These are phyloP conservation scores for Puya raimondii DNA, from an alignment of 176 grass and related monocot species.

Conservation along the genomic window DNA sequence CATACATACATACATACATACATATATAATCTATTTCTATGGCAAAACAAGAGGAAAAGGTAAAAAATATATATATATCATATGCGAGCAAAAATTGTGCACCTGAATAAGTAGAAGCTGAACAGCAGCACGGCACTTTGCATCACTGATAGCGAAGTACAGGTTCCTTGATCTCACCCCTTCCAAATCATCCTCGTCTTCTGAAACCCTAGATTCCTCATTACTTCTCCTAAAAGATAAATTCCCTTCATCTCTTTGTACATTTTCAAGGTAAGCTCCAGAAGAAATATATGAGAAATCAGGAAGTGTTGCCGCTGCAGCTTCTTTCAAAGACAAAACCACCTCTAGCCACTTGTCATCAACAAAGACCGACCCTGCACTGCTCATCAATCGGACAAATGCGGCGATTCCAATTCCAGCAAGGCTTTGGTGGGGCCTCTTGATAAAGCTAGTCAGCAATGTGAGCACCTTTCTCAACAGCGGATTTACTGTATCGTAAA, in stretches of 20 bases:
- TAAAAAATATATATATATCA: background rate
- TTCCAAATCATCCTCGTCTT: conserved; percentile 47
- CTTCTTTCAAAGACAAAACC: conserved; percentile 88
- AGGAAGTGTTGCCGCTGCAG: conserved; percentile 67
- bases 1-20: too few relatives aligned
- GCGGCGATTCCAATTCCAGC: conserved; percentile 95
- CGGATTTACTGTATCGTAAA: conserved; percentile 90
- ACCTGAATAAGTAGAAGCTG: conserved; percentile 99
- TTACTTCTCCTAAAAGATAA: conserved; percentile 44
- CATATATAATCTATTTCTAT: background rate
- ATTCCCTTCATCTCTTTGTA: conserved; percentile 40
- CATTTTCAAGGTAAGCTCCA: conserved; percentile 64
- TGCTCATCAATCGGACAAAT: conserved; percentile 99
- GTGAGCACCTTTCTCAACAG: conserved; percentile 81
- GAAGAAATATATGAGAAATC: conserved; percentile 82
- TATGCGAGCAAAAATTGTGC: conserved; percentile 18
- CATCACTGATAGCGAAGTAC: conserved; percentile 86
- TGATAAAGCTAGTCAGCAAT: conserved; percentile 96
- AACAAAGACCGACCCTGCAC: conserved; percentile 74
- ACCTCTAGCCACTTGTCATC: conserved; percentile 94
- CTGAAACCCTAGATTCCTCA: conserved; percentile 38
- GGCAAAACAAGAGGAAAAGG: conserved; percentile 3
- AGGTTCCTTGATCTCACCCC: conserved; percentile 65
- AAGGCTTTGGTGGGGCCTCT: conserved; percentile 97
- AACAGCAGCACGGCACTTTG: conserved; percentile 91